Evolutionary conservation across 495 filamentous ascomycete genomes (phyloP).

Genomic region (Penicillium argentinense): DNA sequence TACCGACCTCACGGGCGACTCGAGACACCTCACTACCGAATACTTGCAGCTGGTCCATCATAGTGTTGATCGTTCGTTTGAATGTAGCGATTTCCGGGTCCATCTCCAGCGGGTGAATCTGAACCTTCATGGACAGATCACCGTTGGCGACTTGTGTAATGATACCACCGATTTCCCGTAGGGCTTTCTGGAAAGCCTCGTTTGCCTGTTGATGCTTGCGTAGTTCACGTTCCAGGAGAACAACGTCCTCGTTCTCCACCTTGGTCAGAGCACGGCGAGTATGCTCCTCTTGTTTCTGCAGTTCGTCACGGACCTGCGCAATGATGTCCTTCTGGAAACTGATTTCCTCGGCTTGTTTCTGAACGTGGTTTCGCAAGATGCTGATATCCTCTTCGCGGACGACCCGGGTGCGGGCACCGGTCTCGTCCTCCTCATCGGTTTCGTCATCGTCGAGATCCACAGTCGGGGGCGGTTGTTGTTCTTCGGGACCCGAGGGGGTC

Average conservation of each 20-base stretch:
- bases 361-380: slow-evolving; percentile 70
- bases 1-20: slow-evolving; percentile 95
- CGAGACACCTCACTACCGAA: slow-evolving; percentile 97
- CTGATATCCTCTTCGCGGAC: slow-evolving; percentile 70
- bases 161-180: slow-evolving; percentile 96
- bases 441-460: slow-evolving; percentile 43
- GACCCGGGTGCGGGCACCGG: slow-evolving; percentile 35
- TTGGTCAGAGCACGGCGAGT: slow-evolving; percentile 55
- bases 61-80: slow-evolving; percentile 94
- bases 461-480: slow-evolving; percentile 27
- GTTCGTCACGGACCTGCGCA: slow-evolving; percentile 63
- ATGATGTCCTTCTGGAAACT: slow-evolving; percentile 71
- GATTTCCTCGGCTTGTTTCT: slow-evolving; percentile 77
- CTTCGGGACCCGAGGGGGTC: slow-evolving; percentile 24
- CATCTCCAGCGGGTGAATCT: slow-evolving; percentile 95
- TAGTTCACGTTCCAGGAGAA: slow-evolving; percentile 80
- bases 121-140: slow-evolving; percentile 96
- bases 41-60: slow-evolving; percentile 98
- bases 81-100: slow-evolving; percentile 99
- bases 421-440: slow-evolving; percentile 43
- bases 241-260: slow-evolving; percentile 64
- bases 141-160: slow-evolving; percentile 94
- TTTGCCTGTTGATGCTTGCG: slow-evolving; percentile 98
- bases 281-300: slow-evolving; percentile 61
- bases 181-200: slow-evolving; percentile 95